These are phyloP conservation scores for Tetrahymena borealis DNA, from an alignment of 73 alveolate genomes.

Conservation along the genomic window DNA sequence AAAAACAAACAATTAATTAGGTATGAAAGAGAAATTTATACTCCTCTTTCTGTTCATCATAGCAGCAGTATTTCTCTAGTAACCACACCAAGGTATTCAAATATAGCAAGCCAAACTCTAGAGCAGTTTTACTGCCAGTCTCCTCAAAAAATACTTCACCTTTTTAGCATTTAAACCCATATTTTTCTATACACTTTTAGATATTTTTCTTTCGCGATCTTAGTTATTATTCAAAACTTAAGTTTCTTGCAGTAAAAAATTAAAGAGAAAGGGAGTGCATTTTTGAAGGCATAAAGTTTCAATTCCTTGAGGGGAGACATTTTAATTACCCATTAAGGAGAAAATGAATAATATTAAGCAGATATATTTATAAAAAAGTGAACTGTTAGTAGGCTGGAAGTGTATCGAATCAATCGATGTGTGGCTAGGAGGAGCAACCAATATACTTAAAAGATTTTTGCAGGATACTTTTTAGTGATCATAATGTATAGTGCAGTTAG, in stretches of 20 bases:
- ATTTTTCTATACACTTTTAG: too few relatives aligned
- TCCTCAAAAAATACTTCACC: too few relatives aligned
- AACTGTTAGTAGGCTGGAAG: neutral
- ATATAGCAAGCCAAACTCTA: too few relatives aligned
- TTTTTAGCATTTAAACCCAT: too few relatives aligned
- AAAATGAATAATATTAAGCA: neutral
- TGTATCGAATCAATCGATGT: neutral
- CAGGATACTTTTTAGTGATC: neutral
- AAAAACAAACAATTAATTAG: neutral
- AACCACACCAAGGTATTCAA: neutral
- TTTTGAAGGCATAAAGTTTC: too few relatives aligned
- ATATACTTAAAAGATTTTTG: neutral
- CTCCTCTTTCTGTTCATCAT: neutral
- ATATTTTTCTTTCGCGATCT: too few relatives aligned
- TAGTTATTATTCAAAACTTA: too few relatives aligned
- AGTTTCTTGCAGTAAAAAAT: too few relatives aligned
- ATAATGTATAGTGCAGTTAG: slow-evolving; percentile 1
- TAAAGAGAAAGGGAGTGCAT: too few relatives aligned
- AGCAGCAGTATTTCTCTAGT: neutral
- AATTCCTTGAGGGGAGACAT: too few relatives aligned
- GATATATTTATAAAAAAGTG: neutral
- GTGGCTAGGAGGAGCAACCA: neutral
- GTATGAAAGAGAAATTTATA: neutral
- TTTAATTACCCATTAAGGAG: too few relatives aligned
- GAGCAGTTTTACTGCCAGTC: too few relatives aligned